A percentile compares a stretch with the other conserved stretches of the same genome.
phyloP scores from a whole-genome alignment of 306 rosid species.

The Lathyrus sativus region DNA sequence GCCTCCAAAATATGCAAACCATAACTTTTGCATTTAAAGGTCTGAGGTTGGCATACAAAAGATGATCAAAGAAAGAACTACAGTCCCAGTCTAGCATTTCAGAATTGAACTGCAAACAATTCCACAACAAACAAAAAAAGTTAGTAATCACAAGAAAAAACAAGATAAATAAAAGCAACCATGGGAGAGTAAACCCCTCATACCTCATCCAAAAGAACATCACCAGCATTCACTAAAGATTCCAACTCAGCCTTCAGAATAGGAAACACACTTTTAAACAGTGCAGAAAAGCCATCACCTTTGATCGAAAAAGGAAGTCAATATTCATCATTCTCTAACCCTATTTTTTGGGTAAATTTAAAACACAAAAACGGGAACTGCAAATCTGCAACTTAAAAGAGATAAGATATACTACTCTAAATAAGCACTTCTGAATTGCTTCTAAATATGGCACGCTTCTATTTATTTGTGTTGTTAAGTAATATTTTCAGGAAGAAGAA shows the following conservation, averaged over 20 bases:
- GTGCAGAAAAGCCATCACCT: conserved; percentile 46
- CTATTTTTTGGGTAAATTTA: not conserved
- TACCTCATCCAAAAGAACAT: conserved; percentile 65
- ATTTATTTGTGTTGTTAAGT: not conserved
- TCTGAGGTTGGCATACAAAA: conserved; percentile 46
- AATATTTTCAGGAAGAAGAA: conserved; percentile 14
- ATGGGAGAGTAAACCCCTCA: conserved; percentile 8
- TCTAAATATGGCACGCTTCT: not conserved
- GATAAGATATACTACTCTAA: too few relatives aligned
- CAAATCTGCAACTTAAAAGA: not conserved
- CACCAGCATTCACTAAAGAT: conserved; percentile 46
- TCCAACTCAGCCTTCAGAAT: conserved; percentile 78
- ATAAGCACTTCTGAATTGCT: conserved; percentile 1
- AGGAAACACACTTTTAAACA: conserved; percentile 60
- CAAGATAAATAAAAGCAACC: conserved; percentile 8
- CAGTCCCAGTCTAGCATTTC: conserved; percentile 73
- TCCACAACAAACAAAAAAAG: conserved; percentile 8
- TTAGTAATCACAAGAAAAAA: conserved; percentile 21
- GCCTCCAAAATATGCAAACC: conserved; percentile 79
- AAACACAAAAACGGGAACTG: conserved; percentile 25
- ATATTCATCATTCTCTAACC: conserved; percentile 30
- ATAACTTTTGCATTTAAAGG: conserved; percentile 56
- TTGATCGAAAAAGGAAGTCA: conserved; percentile 36
- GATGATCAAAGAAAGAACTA: conserved; percentile 54
- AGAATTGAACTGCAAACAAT: conserved; percentile 59